Evolutionary conservation across 495 filamentous ascomycete species (phyloP), one percentile per base, ranked within the genome.

Genomic region (Penicillium coffeae): DNA sequence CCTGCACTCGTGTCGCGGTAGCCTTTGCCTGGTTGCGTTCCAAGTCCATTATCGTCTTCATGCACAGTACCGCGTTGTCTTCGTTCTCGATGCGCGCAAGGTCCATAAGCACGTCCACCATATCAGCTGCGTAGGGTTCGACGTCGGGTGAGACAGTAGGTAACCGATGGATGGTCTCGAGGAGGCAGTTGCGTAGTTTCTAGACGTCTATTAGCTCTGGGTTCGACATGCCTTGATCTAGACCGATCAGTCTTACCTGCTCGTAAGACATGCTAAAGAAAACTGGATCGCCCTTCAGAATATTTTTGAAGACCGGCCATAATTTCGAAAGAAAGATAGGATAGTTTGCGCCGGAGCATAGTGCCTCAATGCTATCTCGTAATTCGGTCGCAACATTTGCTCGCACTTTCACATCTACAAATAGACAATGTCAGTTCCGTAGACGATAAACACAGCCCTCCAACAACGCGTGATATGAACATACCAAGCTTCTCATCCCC

Each of bases 41-140:
- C 62, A 96, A 81, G 59, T 99, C 93, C 78, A 95, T 95, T 43
- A 95, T 88, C 1, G 90, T 95, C 74, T 97, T 97, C 77, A 99
- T 91, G 61, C 91, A 96, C 45, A 99, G 74, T 12, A 95, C 88
- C 2, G 91, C 94, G 74, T 99, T 99, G 37, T 99, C 94, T 63
- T 99, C 94, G 57, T 99, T 99, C 63, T 99, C 94, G 36, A 80
- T 83, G 48, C 84, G 83, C 43, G 95, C 89, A 20, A 99, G 73
- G 25, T 77, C 74, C 87, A 97, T 93, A 49, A 96, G 70, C 49
- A 92, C 74, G 58, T 95, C 89, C 32, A 95, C 90, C 50, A 95
- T 81, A 50, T 89, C 85, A 33, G 80, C 77, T 14, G 91, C 92
- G 62, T 90, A 93, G 3, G 85, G 87, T 65, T 96, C 89, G 58